Evolutionary conservation across 106 monocot genomes (phyloP), one percentile per base, ranked within the genome.

Genomic region (Vanilla planifolia): DNA sequence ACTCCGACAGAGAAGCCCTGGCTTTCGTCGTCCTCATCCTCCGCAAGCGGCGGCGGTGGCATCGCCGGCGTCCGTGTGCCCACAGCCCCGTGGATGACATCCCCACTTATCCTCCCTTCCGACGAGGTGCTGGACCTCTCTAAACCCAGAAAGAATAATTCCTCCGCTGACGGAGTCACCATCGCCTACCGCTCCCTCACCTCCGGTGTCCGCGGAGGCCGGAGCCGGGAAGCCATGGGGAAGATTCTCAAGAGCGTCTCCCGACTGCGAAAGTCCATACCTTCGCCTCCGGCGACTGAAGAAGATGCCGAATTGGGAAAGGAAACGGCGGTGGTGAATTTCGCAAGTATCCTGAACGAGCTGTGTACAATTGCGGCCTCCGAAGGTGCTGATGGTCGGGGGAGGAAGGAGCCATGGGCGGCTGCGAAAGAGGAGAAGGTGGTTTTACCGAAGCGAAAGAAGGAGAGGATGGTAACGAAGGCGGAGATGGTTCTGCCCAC

Each of bases 41-140:
- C 23, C 17, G 21, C 7, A n/a, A 21, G 47, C 17, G 47, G 20
- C 10, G 45, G 45, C 11, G n/a, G 45, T 3, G 39, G 23, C 28
- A 45, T 57, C 50, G 8, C 35, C 1, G 2, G 34, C 46, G 48
- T 65, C 65, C 82, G 39, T 59, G 70, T 82, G 73, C 88, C 93
- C 45, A 74, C 82, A 0, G 76, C 93, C n/a, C 93, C 93, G 11
- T 93, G 93, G 93, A 77, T 79, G 81, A 61, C 23, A 20, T 39
- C 35, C 45, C 86, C 86, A 13, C 61, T 82, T 52, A 50, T 66
- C 62, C 59, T 84, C 46, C 70, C 80, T 27, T 6, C 77, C 58
- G 63, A 51, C 30, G 59, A 71, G 9, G 56, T 76, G 66, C 51
- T 65, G 22, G 61, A 74, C 67, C 66, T 69, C 59, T 64, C 76